These are phyloP conservation scores for Ogataea polymorpha DNA, from an alignment of 805 yeast species.

Conservation along the genomic window DNA sequence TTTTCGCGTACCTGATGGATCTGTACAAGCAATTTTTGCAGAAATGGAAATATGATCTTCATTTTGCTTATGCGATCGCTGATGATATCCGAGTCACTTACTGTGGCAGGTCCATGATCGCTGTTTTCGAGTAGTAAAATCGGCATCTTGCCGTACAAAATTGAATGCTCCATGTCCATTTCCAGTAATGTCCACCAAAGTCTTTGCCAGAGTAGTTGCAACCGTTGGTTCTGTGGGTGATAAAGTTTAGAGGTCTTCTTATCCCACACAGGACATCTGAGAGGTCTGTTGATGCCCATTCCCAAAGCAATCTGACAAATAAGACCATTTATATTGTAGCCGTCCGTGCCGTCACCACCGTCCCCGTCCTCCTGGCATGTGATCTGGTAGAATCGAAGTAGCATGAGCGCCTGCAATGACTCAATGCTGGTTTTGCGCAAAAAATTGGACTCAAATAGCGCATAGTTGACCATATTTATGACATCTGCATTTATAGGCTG, in stretches of 20 bases:
- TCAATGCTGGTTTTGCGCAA: conserved; percentile 39
- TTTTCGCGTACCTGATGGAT: conserved; percentile 19
- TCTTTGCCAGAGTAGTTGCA: conserved; percentile 28
- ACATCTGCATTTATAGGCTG: conserved; percentile 41
- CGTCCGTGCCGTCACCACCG: conserved; percentile 41
- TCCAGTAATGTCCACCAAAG: conserved; percentile 27
- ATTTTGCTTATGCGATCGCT: conserved; percentile 20
- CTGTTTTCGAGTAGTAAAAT: conserved; percentile 16
- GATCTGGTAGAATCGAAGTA: conserved; percentile 39
- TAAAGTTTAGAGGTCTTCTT: not conserved
- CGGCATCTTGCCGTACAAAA: conserved; percentile 25
- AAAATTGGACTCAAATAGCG: conserved; percentile 39
- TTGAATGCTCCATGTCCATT: conserved; percentile 24
- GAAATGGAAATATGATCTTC: conserved; percentile 14
- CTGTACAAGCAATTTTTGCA: conserved; percentile 21
- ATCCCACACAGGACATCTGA: conserved; percentile 17
- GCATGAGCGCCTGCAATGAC: conserved; percentile 41
- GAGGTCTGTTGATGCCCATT: conserved; percentile 46
- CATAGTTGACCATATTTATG: conserved; percentile 36
- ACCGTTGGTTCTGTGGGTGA: conserved; percentile 12
- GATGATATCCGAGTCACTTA: conserved; percentile 12
- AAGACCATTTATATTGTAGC: conserved; percentile 36
- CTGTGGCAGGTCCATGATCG: conserved; percentile 18
- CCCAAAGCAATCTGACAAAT: conserved; percentile 39
- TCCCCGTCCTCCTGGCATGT: conserved; percentile 51